phyloP scores from a whole-genome alignment of 1,284 basidiomycete species.

The Xanthoconium separans region DNA sequence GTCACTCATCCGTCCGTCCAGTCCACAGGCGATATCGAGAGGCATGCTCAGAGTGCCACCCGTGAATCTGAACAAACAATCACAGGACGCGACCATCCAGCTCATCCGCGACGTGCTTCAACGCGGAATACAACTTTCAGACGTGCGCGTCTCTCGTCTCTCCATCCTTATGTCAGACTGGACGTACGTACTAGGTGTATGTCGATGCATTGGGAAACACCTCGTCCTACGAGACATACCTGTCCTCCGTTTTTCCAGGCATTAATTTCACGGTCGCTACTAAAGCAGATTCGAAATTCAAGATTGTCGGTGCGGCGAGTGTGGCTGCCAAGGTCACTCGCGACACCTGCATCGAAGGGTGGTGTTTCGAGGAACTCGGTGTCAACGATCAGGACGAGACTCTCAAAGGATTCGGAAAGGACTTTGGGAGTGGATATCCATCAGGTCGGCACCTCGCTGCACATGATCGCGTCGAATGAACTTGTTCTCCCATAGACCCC shows the following conservation, averaged over 20 bases:
- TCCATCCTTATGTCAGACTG: not conserved
- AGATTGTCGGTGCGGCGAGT: constrained; percentile 95
- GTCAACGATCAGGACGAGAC: constrained; percentile 9
- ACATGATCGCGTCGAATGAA: not conserved
- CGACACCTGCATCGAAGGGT: constrained; percentile 86
- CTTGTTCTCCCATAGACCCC: constrained; percentile 60
- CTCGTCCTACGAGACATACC: constrained; percentile 78
- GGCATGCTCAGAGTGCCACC: constrained; percentile 89
- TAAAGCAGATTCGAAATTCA: constrained; percentile 95
- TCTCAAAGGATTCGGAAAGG: constrained; percentile 49
- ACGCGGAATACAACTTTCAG: constrained; percentile 80
- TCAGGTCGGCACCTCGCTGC: constrained; percentile 51
- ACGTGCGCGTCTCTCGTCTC: constrained; percentile 44
- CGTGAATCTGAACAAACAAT: constrained; percentile 89
- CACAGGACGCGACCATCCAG: constrained; percentile 87
- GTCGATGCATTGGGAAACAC: constrained; percentile 95
- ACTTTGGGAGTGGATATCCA: constrained; percentile 84
- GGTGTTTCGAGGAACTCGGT: constrained; percentile 70
- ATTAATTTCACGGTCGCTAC: constrained; percentile 87
- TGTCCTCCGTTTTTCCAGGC: constrained; percentile 77
- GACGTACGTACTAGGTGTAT: constrained; percentile 62
- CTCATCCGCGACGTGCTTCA: constrained; percentile 84
- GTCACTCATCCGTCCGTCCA: constrained; percentile 34
- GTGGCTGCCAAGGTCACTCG: constrained; percentile 97
- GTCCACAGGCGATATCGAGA: constrained; percentile 88